phyloP scores from a whole-genome alignment of 2,329 filamentous ascomycete species.

The Cladosporium velox region DNA sequence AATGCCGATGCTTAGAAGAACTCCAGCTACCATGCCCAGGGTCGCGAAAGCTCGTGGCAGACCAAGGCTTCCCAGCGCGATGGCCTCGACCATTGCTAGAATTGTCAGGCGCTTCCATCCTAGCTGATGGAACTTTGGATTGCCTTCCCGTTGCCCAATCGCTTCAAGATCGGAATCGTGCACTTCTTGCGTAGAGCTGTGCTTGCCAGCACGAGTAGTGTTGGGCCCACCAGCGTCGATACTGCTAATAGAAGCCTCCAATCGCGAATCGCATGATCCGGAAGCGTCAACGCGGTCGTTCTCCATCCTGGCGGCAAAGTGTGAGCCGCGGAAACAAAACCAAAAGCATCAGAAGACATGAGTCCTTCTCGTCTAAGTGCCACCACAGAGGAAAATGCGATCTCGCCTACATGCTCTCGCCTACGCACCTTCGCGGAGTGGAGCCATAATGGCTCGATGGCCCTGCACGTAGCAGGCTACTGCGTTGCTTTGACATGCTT shows the following conservation, averaged over 20 bases:
- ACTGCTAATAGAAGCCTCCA: neutral
- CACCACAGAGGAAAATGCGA: neutral
- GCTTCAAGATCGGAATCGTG: neutral
- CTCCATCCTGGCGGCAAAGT: neutral
- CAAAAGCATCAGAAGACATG: neutral
- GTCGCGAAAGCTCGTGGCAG: conserved; percentile 16
- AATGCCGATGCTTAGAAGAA: conserved; percentile 17
- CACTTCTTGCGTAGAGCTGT: neutral
- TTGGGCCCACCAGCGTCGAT: neutral
- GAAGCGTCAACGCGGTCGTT: neutral
- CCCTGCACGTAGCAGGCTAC: conserved; percentile 7
- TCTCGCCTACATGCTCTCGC: conserved; percentile 6
- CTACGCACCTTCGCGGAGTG: conserved; percentile 15
- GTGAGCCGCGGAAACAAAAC: neutral
- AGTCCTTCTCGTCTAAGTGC: neutral
- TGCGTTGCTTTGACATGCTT: conserved; percentile 13
- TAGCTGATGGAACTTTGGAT: conserved; percentile 16
- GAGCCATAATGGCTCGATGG: neutral
- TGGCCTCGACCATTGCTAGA: conserved; percentile 17
- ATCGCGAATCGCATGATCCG: neutral
- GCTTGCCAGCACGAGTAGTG: neutral
- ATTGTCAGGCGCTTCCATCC: conserved; percentile 18
- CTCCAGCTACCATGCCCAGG: conserved; percentile 15
- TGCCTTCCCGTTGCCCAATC: conserved; percentile 3
- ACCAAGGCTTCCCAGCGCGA: conserved; percentile 16